Conservation (phyloP, 306 rosid species). For the Lathyrus oleraceus region DNA sequence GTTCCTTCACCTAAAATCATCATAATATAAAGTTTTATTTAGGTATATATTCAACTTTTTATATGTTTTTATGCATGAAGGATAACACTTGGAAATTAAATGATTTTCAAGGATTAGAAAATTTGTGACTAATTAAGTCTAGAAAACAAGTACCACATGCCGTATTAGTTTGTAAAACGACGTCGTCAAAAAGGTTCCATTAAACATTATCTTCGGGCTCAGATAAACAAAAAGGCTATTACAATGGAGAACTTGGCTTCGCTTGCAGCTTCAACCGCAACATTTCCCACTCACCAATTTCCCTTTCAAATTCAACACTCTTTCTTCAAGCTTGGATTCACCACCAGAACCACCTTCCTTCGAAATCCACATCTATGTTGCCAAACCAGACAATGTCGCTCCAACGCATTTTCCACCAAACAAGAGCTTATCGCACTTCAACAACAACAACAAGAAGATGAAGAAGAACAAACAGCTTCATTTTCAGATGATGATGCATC, state of each 20-base stretch:
- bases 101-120: too few relatives aligned
- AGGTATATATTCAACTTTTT: too few relatives aligned
- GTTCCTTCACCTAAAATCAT: too few relatives aligned
- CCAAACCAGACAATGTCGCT: conserved; percentile 29
- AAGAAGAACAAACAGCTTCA: conserved; percentile 32
- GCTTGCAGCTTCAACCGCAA: conserved; percentile 37
- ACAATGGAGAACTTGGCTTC: conserved; percentile 69
- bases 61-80: too few relatives aligned
- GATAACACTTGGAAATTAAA: too few relatives aligned
- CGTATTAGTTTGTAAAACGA: not conserved
- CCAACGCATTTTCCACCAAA: conserved; percentile 22
- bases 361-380: conserved; percentile 23
- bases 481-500: conserved; percentile 63
- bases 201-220: conserved; percentile 14
- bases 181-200: not conserved
- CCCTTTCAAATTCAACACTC: conserved; percentile 23
- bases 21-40: too few relatives aligned
- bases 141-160: too few relatives aligned
- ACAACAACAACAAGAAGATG: not conserved
- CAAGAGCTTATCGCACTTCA: not conserved
- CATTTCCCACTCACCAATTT: conserved; percentile 33
- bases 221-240: conserved; percentile 14
- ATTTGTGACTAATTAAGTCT: too few relatives aligned
- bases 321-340: conserved; percentile 37
- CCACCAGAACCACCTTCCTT: conserved; percentile 16